Evolutionary conservation across 352 stramenopile species (phyloP).

Genomic region (Elongisporangium undulatum): DNA sequence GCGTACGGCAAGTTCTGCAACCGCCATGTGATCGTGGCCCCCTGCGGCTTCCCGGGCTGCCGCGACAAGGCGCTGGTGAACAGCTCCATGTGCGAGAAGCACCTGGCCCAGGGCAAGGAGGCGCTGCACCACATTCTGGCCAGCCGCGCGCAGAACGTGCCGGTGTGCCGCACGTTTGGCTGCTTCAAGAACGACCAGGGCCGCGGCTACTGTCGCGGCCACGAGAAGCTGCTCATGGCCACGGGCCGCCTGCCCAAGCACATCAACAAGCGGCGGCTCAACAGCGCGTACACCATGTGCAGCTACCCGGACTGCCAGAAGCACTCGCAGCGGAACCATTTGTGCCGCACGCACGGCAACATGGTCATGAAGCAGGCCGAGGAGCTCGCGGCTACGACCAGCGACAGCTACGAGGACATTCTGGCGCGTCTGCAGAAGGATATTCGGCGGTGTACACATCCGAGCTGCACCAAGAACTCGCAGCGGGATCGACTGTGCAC

Average conservation of each 20-base stretch:
- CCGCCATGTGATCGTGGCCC: slow-evolving; percentile 79
- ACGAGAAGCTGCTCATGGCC: slow-evolving; percentile 86
- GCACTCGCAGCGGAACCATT: slow-evolving; percentile 80
- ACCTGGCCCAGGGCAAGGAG: slow-evolving; percentile 64
- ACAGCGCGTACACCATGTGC: slow-evolving; percentile 88
- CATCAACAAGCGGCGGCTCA: slow-evolving; percentile 82
- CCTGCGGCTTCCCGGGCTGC: slow-evolving; percentile 82
- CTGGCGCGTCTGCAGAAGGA: slow-evolving; percentile 68
- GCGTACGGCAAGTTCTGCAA: slow-evolving; percentile 85
- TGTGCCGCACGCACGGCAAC: slow-evolving; percentile 86
- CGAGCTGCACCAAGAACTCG: slow-evolving; percentile 82
- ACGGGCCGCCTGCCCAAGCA: slow-evolving; percentile 65
- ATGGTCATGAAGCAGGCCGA: slow-evolving; percentile 70
- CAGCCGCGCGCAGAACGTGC: slow-evolving; percentile 67
- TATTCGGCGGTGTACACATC: slow-evolving; percentile 69
- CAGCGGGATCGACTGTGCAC: slow-evolving; percentile 82
- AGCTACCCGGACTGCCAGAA: slow-evolving; percentile 79
- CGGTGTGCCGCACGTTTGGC: slow-evolving; percentile 63
- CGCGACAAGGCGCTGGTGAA: slow-evolving; percentile 64
- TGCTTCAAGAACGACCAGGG: slow-evolving; percentile 90
- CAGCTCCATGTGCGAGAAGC: slow-evolving; percentile 68
- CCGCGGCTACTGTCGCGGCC: slow-evolving; percentile 74
- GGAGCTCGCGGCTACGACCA: slow-evolving; percentile 43
- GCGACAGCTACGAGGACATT: slow-evolving; percentile 68
- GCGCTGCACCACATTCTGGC: slow-evolving; percentile 60